These are phyloP conservation scores for Chenopodium quinoa DNA, from an alignment of 148 eudicot species.

Conservation along the genomic window DNA sequence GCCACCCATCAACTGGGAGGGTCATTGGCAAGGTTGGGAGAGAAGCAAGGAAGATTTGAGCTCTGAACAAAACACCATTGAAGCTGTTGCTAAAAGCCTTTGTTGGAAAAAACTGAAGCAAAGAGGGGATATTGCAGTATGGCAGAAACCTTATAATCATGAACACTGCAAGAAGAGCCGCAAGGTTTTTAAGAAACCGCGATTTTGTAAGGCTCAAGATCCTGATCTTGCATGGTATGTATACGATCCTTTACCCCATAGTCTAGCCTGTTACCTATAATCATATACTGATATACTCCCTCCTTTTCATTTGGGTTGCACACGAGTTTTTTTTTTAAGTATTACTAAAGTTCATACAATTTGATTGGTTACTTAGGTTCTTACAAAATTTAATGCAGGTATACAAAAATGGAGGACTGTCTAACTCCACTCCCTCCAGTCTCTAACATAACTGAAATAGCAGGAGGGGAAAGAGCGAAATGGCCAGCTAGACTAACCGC, in stretches of 20 bases:
- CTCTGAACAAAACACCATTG: constrained; percentile 40
- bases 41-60: constrained; percentile 40
- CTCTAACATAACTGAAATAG: constrained; percentile 45
- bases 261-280: too few species aligned
- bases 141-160: constrained; percentile 54
- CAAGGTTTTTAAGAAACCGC: constrained; percentile 47
- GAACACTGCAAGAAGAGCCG: constrained; percentile 33
- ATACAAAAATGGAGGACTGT: constrained; percentile 70
- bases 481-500: constrained; percentile 77
- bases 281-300: background rate
- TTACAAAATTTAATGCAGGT: constrained; percentile 35
- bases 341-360: too few species aligned
- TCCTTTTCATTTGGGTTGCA: background rate
- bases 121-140: constrained; percentile 44
- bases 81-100: constrained; percentile 42
- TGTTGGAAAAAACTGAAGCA: constrained; percentile 61
- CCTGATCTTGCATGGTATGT: constrained; percentile 80
- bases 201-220: constrained; percentile 45
- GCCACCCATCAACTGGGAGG: constrained; percentile 61
- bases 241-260: too few species aligned
- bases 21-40: constrained; percentile 48
- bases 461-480: constrained; percentile 61
- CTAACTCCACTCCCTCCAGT: constrained; percentile 76
- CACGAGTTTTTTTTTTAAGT: too few species aligned
- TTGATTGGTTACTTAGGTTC: background rate